Evolutionary conservation across 176 grass and related monocot species (phyloP).

Genomic region (Olyra latifolia): DNA sequence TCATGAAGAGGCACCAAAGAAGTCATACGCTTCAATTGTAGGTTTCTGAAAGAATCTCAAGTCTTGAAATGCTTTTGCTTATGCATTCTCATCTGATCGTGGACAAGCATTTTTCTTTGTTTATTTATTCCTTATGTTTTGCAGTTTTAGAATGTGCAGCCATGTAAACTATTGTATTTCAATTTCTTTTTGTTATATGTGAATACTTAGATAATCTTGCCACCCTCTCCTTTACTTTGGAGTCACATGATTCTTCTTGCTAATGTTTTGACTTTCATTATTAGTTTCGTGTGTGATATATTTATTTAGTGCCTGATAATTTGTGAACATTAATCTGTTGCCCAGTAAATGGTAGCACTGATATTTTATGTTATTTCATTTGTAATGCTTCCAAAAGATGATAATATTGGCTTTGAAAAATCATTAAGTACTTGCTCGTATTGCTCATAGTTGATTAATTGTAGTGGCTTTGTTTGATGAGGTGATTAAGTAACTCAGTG

Average conservation of each 20-base stretch:
- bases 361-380: not conserved
- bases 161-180: not conserved
- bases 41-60: slow-evolving; percentile 23
- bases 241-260: not conserved
- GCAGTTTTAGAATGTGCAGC: not conserved
- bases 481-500: not conserved
- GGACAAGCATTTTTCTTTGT: not conserved
- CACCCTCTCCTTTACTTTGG: not conserved
- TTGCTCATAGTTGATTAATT: not conserved
- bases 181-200: not conserved
- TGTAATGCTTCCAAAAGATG: not conserved
- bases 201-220: not conserved
- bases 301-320: not conserved
- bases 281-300: not conserved
- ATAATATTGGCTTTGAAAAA: not conserved
- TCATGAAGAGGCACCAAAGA: slow-evolving; percentile 66
- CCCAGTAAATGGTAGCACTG: not conserved
- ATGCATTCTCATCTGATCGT: not conserved
- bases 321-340: not conserved
- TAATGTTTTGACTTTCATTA: not conserved
- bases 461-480: not conserved
- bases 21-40: slow-evolving; percentile 96
- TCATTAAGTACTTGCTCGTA: not conserved
- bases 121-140: not conserved
- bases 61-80: not conserved